phyloP scores from a whole-genome alignment of 179 eudicot genomes.

The Silene noctiflora region DNA sequence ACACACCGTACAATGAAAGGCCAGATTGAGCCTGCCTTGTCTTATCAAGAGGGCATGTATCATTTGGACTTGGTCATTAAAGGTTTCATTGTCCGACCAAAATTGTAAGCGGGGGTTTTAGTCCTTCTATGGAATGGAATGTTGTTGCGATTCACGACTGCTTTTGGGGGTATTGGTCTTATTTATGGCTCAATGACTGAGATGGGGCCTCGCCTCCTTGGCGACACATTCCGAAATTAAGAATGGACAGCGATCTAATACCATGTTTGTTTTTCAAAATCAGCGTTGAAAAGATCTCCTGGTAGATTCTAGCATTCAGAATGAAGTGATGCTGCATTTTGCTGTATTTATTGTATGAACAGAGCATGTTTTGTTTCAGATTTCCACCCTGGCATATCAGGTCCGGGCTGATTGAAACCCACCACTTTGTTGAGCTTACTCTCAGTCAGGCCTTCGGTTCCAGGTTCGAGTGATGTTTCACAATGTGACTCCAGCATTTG shows the following conservation, averaged over 20 bases:
- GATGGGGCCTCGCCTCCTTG: background rate
- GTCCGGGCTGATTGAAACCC: too few relatives aligned
- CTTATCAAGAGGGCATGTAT: conserved; percentile 1
- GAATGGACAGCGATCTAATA: background rate
- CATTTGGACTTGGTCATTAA: background rate
- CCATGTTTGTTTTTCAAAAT: background rate
- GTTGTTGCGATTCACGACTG: background rate
- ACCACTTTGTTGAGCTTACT: background rate
- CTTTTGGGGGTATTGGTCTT: background rate
- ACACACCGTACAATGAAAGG: conserved; percentile 30
- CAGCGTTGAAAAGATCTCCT: background rate
- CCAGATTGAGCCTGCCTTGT: conserved; percentile 39
- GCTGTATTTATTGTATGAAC: background rate
- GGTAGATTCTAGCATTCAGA: too few relatives aligned
- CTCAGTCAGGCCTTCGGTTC: background rate
- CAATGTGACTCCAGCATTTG: too few relatives aligned
- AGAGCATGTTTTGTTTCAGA: background rate
- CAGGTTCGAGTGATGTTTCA: too few relatives aligned
- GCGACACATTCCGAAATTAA: background rate
- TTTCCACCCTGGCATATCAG: too few relatives aligned
- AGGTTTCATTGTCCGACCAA: conserved; percentile 14
- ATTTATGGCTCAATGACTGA: background rate
- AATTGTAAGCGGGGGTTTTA: background rate
- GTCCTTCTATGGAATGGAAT: too few relatives aligned
- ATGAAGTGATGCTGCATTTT: background rate